Evolutionary conservation across 768 basidiomycete genomes (phyloP), one percentile per base, ranked within the genome.

Genomic region (Pleurotus tuber-regium): DNA sequence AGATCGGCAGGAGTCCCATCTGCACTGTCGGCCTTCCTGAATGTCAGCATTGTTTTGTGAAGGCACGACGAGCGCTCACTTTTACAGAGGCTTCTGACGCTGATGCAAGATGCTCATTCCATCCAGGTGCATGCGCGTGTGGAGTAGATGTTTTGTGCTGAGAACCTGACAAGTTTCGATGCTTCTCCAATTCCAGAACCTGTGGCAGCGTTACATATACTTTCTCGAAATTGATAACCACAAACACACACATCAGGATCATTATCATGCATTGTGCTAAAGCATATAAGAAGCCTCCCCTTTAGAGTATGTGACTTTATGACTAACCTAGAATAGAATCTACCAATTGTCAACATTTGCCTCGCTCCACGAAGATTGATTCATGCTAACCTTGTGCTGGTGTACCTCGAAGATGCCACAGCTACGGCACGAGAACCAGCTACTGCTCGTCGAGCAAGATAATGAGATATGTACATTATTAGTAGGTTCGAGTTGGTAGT

Each of bases 61-160:
- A 9, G 12, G 42, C n/a, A 29, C 9, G 11, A 30, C 10, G 11
- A 29, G 26, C n/a, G 4, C 19, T 41, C 41, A 79, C 86, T 76
- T 88, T 87, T 40, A 87, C 70, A 14, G 69, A 66, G 3, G 87
- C 86, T 65, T 88, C 86, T 2, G 87, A 87, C 9, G 73, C 54
- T 50, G 74, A 77, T 0, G 86, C 86, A 10, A 88, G 75, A 21
- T 65, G 63, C 57, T 88, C 86, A 54, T 87, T 87, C 86, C 86
- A 88, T 1, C 85, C 86, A 2, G 84, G 86, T 0, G 85, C 83
- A 54, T 78, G 62, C 9, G 73, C 57, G 50, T 77, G 74, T 8
- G 79, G 74, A 1, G 80, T 72, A 2, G 78, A 74, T 1, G 72
- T 78, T 54, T 68, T 67, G 59, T 78, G 69, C 25, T 80, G 75